phyloP scores from a whole-genome alignment of 2,329 filamentous ascomycete species.

The Alternaria dauci region DNA sequence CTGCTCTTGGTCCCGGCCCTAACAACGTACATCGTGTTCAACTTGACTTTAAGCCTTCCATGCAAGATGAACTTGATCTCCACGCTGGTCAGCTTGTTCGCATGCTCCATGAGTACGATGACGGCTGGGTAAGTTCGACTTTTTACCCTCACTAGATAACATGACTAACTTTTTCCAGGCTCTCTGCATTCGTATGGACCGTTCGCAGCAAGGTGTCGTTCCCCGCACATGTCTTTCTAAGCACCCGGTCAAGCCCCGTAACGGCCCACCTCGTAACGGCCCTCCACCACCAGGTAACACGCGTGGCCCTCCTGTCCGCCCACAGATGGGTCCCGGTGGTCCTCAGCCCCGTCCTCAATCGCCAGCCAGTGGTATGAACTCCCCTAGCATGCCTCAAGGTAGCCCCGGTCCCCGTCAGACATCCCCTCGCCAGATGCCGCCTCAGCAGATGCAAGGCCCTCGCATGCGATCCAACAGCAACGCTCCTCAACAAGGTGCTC shows the following conservation, averaged over 20 bases:
- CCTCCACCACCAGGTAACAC: slow-evolving; percentile 54
- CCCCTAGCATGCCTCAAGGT: slow-evolving; percentile 55
- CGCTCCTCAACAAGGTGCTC: slow-evolving; percentile 40
- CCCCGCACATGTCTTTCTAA: slow-evolving; percentile 93
- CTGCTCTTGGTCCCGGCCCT: slow-evolving; percentile 48
- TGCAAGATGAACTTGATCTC: slow-evolving; percentile 90
- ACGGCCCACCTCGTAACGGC: slow-evolving; percentile 55
- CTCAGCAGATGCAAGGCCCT: slow-evolving; percentile 38
- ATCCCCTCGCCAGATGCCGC: slow-evolving; percentile 34
- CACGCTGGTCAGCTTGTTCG: slow-evolving; percentile 83
- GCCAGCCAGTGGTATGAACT: slow-evolving; percentile 57
- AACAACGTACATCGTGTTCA: slow-evolving; percentile 89
- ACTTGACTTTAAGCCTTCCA: slow-evolving; percentile 89
- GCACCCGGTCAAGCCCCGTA: slow-evolving; percentile 86
- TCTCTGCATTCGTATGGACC: slow-evolving; percentile 89
- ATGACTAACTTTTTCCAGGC: slow-evolving; percentile 63
- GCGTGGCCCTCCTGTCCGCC: slow-evolving; percentile 42
- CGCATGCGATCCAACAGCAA: slow-evolving; percentile 49
- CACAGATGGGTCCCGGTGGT: slow-evolving; percentile 45
- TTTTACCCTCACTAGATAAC: not conserved
- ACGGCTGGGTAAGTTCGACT: slow-evolving; percentile 83
- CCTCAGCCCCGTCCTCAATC: slow-evolving; percentile 53
- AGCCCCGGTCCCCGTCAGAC: slow-evolving; percentile 47
- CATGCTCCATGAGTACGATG: slow-evolving; percentile 94
- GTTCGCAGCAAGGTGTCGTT: slow-evolving; percentile 89